These are phyloP conservation scores for Cladophialophora chaetospira DNA, from an alignment of 2,329 filamentous ascomycete species.

Conservation along the genomic window DNA sequence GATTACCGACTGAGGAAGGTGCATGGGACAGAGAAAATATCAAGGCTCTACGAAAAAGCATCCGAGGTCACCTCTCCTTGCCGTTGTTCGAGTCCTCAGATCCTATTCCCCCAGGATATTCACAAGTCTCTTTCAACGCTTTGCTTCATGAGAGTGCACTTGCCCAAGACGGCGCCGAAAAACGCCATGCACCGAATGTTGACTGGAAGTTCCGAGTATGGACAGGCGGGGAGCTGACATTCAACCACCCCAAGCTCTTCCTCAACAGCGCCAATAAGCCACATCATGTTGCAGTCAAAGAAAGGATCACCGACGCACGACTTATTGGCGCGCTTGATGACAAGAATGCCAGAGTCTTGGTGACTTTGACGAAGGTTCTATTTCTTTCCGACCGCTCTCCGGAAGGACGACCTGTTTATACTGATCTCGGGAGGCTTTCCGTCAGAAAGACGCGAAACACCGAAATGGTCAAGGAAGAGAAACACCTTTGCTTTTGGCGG, in stretches of 20 bases:
- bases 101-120: slow-evolving; percentile 65
- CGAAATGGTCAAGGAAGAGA: slow-evolving; percentile 56
- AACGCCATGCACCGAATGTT: slow-evolving; percentile 69
- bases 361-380: slow-evolving; percentile 42
- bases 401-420: not conserved
- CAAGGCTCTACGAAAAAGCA: not conserved
- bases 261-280: slow-evolving; percentile 28
- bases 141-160: slow-evolving; percentile 67
- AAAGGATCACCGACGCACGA: slow-evolving; percentile 51
- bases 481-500: slow-evolving; percentile 67
- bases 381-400: slow-evolving; percentile 43
- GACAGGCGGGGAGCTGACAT: slow-evolving; percentile 75
- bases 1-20: slow-evolving; percentile 1
- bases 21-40: slow-evolving; percentile 13
- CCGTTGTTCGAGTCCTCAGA: slow-evolving; percentile 17
- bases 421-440: not conserved
- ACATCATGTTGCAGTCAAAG: slow-evolving; percentile 46
- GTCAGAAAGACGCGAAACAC: slow-evolving; percentile 34
- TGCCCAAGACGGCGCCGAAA: slow-evolving; percentile 80
- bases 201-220: slow-evolving; percentile 80
- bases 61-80: slow-evolving; percentile 19
- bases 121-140: slow-evolving; percentile 77
- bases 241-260: slow-evolving; percentile 44
- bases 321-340: slow-evolving; percentile 53
- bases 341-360: slow-evolving; percentile 58